Conservation (phyloP, 2,329 filamentous ascomycete genomes). For the Albifimbria verrucaria region DNA sequence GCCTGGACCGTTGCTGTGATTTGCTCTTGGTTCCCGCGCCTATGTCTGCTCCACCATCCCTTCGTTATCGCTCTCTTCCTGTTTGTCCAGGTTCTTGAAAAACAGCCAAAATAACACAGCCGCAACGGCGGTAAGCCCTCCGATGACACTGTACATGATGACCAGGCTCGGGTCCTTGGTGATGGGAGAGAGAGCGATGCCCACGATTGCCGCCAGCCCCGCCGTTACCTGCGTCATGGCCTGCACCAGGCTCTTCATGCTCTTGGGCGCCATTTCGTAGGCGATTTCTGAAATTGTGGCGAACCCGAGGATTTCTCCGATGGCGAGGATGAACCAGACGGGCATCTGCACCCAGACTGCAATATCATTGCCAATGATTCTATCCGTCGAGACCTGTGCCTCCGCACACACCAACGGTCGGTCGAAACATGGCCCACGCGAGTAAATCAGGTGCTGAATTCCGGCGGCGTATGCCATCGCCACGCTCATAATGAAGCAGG, state of each 20-base stretch:
- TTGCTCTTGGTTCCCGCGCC: too few species aligned
- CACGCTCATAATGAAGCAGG: conserved; percentile 43
- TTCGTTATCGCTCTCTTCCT: neutral
- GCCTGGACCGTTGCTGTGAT: too few species aligned
- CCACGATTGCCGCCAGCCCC: conserved; percentile 11
- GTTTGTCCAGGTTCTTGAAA: conserved; percentile 1
- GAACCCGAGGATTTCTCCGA: conserved; percentile 39
- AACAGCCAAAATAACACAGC: conserved; percentile 3
- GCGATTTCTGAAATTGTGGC: conserved; percentile 39
- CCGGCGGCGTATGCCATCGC: conserved; percentile 48
- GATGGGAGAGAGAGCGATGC: conserved; percentile 15
- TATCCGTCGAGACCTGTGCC: conserved; percentile 2
- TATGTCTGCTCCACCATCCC: neutral
- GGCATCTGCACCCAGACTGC: conserved; percentile 38
- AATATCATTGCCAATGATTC: conserved; percentile 19
- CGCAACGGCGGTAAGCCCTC: neutral
- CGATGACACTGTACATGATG: conserved; percentile 2
- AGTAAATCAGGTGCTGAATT: conserved; percentile 40
- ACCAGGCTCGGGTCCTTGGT: conserved; percentile 10
- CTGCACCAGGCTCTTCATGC: conserved; percentile 32
- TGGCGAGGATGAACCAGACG: conserved; percentile 32
- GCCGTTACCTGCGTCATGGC: conserved; percentile 19
- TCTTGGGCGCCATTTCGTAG: conserved; percentile 37
- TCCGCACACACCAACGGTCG: conserved; percentile 20
- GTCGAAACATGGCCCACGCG: conserved; percentile 13